Evolutionary conservation across 1,139 yeast genomes (phyloP).

Genomic region (Magnusiomyces ingens): DNA sequence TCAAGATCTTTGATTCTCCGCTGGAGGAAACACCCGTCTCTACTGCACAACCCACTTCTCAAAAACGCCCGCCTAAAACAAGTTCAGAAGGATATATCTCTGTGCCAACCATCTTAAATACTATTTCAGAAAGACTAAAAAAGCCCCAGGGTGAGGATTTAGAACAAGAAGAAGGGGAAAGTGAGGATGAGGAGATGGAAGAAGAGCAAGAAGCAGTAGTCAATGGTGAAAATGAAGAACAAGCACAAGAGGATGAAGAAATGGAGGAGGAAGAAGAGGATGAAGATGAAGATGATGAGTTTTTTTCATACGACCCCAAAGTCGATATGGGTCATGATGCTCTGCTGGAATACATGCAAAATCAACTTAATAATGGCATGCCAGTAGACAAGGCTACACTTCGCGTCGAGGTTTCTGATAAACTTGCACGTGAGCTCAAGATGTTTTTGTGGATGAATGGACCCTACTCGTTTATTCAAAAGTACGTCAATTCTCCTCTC

Average conservation of each 20-base stretch:
- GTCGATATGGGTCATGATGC: slow-evolving; percentile 19
- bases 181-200: not conserved
- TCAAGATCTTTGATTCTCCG: slow-evolving; percentile 1
- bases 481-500: slow-evolving; percentile 52
- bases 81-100: not conserved
- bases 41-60: too few species aligned
- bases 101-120: not conserved
- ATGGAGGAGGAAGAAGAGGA: slow-evolving; percentile 17
- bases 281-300: slow-evolving; percentile 12
- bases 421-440: slow-evolving; percentile 46
- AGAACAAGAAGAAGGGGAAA: not conserved
- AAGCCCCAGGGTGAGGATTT: not conserved
- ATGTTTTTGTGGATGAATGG: slow-evolving; percentile 57
- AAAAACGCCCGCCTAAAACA: too few species aligned
- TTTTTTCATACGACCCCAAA: not conserved
- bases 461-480: slow-evolving; percentile 48
- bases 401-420: slow-evolving; percentile 32
- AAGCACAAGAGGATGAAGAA: slow-evolving; percentile 16
- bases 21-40: not conserved
- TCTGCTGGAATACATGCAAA: slow-evolving; percentile 25
- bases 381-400: slow-evolving; percentile 12
- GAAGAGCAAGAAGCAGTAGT: not conserved
- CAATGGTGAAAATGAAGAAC: not conserved
- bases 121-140: not conserved
- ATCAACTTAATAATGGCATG: slow-evolving; percentile 19